These are phyloP conservation scores for Fusarium decemcellulare DNA, from an alignment of 2,329 filamentous ascomycete species.

Conservation along the genomic window DNA sequence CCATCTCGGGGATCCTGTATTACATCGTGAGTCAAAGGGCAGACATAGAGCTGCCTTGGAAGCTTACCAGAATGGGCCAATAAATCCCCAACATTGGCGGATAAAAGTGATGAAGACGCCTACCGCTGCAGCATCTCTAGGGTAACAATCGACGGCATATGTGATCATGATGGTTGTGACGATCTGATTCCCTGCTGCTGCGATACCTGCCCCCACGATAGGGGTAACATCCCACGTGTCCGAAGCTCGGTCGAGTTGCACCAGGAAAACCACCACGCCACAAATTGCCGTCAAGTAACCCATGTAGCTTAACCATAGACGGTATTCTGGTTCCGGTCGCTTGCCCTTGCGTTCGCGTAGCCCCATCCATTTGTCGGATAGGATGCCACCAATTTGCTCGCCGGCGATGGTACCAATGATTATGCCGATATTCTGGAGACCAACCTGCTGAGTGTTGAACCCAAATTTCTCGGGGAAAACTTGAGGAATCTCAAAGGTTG, in stretches of 20 bases:
- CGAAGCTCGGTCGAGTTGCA: conserved; percentile 61
- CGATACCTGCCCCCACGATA: conserved; percentile 66
- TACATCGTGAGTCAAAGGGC: background rate
- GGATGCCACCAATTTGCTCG: conserved; percentile 69
- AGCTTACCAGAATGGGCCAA: conserved; percentile 52
- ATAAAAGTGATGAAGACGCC: conserved; percentile 72
- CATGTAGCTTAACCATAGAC: conserved; percentile 70
- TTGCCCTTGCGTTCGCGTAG: conserved; percentile 50
- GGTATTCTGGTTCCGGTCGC: conserved; percentile 62
- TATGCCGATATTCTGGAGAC: conserved; percentile 69
- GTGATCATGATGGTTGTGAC: conserved; percentile 73
- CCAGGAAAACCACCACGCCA: conserved; percentile 68
- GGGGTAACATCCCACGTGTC: conserved; percentile 70
- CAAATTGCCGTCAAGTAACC: conserved; percentile 65
- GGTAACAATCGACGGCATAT: conserved; percentile 72
- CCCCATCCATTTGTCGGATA: conserved; percentile 68
- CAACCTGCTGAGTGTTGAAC: conserved; percentile 70
- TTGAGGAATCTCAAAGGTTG: conserved; percentile 72
- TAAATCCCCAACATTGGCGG: conserved; percentile 67
- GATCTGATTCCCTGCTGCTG: conserved; percentile 70
- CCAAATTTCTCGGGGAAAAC: conserved; percentile 69
- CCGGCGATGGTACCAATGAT: conserved; percentile 71
- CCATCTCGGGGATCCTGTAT: conserved; percentile 20
- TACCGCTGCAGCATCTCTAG: conserved; percentile 65
- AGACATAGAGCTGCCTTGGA: background rate